A percentile compares a stretch with the other conserved stretches of the same genome.
Conservation (phyloP, 2,329 filamentous ascomycete genomes). For the Shiraia sp. region DNA sequence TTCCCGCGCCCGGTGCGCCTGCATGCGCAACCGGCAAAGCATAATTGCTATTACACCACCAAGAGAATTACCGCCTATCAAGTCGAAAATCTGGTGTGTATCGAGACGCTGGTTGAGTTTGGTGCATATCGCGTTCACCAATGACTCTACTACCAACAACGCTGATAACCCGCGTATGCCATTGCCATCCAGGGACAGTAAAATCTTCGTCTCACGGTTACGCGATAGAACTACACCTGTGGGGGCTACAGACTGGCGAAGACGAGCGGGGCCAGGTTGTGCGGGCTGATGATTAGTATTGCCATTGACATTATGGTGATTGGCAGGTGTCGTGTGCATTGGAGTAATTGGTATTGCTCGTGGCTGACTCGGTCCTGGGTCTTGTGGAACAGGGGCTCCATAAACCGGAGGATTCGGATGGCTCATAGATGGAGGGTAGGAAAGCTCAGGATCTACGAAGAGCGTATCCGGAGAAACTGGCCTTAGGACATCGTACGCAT, state of each 20-base stretch:
- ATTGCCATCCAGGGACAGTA: constrained; percentile 39
- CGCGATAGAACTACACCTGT: constrained; percentile 12
- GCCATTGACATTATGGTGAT: neutral
- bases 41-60: constrained; percentile 35
- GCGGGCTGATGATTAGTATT: neutral
- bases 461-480: no score
- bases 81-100: constrained; percentile 37
- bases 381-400: no score
- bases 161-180: constrained; percentile 37
- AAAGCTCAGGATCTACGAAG: no score
- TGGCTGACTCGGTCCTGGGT: neutral
- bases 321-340: neutral
- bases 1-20: constrained; percentile 32
- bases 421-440: no score
- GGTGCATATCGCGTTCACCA: constrained; percentile 36
- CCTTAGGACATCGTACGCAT: neutral
- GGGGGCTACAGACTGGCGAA: constrained; percentile 7
- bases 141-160: constrained; percentile 33
- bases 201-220: constrained; percentile 33
- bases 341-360: neutral
- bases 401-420: no score
- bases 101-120: constrained; percentile 28
- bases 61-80: constrained; percentile 34
- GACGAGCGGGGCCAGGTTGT: neutral
- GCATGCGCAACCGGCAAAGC: constrained; percentile 36